Evolutionary conservation across 805 yeast genomes (phyloP).

Genomic region (Blastobotrys americana): DNA sequence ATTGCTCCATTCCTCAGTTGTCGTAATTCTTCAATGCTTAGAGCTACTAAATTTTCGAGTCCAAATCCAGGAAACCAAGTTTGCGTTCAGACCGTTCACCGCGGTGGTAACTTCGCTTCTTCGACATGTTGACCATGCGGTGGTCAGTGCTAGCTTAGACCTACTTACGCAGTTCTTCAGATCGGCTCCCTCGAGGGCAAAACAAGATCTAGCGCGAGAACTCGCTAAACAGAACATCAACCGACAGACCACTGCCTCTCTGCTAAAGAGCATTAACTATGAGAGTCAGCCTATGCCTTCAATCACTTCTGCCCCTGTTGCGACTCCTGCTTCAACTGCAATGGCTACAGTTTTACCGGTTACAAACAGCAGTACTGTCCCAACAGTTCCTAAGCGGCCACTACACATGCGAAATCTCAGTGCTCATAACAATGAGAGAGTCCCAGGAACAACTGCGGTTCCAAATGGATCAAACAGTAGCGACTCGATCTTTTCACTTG

Average conservation of each 20-base stretch:
- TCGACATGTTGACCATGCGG: slow-evolving; percentile 21
- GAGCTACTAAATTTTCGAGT: slow-evolving; percentile 22
- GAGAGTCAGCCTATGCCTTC: neutral
- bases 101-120: slow-evolving; percentile 28
- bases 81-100: slow-evolving; percentile 30
- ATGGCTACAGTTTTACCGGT: neutral
- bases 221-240: slow-evolving; percentile 33
- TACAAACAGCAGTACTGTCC: neutral
- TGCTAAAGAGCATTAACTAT: slow-evolving; percentile 31
- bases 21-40: slow-evolving; percentile 23
- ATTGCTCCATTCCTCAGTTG: slow-evolving; percentile 20
- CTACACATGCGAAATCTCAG: neutral
- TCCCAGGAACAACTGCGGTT: neutral
- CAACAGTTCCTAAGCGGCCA: neutral
- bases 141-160: slow-evolving; percentile 22
- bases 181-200: slow-evolving; percentile 35
- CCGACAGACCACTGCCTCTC: slow-evolving; percentile 18
- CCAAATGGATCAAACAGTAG: neutral
- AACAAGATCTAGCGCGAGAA: slow-evolving; percentile 39
- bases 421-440: too few relatives aligned
- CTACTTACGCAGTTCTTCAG: slow-evolving; percentile 36
- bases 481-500: neutral
- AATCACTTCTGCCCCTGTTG: neutral
- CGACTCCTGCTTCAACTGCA: neutral
- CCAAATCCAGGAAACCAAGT: slow-evolving; percentile 22